A percentile compares a stretch with the other conserved stretches of the same genome.
These are phyloP conservation scores for Iberis amara DNA, from an alignment of 441 rosid species.

Conservation along the genomic window DNA sequence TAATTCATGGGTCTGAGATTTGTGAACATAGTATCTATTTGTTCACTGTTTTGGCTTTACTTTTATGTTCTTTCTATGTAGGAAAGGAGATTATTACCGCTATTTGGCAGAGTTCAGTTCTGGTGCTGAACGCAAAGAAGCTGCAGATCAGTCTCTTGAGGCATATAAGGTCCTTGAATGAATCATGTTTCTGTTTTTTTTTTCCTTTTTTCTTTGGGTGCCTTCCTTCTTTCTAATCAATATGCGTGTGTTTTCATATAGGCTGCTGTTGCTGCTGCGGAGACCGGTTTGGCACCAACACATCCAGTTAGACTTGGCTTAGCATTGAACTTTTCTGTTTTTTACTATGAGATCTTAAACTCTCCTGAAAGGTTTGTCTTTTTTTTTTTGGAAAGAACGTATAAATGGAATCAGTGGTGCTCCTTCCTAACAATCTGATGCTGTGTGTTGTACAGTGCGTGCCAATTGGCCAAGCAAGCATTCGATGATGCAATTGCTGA, in stretches of 20 bases:
- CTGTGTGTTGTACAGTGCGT: slow-evolving; percentile 48
- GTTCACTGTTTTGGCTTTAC: slow-evolving; percentile 2
- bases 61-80: slow-evolving; percentile 20
- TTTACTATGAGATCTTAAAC: slow-evolving; percentile 91
- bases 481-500: slow-evolving; percentile 84
- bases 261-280: slow-evolving; percentile 67
- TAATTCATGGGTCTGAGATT: neutral
- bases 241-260: slow-evolving; percentile 26
- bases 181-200: neutral
- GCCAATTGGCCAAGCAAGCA: slow-evolving; percentile 84
- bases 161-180: slow-evolving; percentile 60
- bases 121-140: slow-evolving; percentile 69
- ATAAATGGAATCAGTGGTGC: neutral
- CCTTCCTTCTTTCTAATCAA: neutral
- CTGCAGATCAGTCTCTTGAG: slow-evolving; percentile 80
- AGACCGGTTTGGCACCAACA: slow-evolving; percentile 67
- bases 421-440: slow-evolving; percentile 17
- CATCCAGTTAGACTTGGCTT: slow-evolving; percentile 96
- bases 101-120: slow-evolving; percentile 78
- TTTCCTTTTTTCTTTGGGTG: neutral
- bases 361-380: slow-evolving; percentile 73
- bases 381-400: neutral
- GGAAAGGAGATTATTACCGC: slow-evolving; percentile 91
- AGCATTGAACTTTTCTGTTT: slow-evolving; percentile 86
- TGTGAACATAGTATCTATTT: neutral